phyloP scores from a whole-genome alignment of 129 eudicot genomes.

The Flaveria sonorensis region DNA sequence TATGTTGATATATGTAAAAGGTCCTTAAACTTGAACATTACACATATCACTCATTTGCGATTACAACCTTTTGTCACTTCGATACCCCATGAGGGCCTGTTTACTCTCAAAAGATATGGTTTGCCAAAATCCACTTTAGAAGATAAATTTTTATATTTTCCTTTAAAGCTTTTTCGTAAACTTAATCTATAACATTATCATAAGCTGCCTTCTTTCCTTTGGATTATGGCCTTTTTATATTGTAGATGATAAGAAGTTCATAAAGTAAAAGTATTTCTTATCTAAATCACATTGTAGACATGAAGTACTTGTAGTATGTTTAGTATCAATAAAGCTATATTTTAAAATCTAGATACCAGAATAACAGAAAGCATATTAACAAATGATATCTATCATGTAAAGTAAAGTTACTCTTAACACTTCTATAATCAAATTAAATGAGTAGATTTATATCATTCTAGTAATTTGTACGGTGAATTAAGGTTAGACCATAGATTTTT shows the following conservation, averaged over 20 bases:
- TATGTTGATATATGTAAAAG: constrained; percentile 7
- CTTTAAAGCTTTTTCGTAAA: constrained; percentile 18
- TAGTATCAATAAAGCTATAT: not conserved
- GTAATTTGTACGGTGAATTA: not conserved
- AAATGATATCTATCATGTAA: not conserved
- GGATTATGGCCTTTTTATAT: constrained; percentile 21
- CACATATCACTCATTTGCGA: constrained; percentile 26
- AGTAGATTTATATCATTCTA: not conserved
- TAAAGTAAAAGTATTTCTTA: not conserved
- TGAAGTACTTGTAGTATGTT: not conserved
- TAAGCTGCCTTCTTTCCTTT: constrained; percentile 26
- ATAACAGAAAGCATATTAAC: not conserved
- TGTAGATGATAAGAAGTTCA: constrained; percentile 10
- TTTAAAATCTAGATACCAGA: not conserved
- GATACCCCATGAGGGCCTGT: constrained; percentile 21
- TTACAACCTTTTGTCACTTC: constrained; percentile 27
- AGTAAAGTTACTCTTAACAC: not conserved
- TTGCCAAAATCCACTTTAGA: constrained; percentile 30
- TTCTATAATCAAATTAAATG: not conserved
- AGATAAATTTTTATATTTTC: constrained; percentile 33
- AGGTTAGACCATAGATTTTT: constrained; percentile 15
- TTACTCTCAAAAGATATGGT: constrained; percentile 30
- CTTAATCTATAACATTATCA: constrained; percentile 26
- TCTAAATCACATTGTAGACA: not conserved
- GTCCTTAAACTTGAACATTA: constrained; percentile 29